Evolutionary conservation across 306 rosid genomes (phyloP).

Genomic region (Cercis canadensis): DNA sequence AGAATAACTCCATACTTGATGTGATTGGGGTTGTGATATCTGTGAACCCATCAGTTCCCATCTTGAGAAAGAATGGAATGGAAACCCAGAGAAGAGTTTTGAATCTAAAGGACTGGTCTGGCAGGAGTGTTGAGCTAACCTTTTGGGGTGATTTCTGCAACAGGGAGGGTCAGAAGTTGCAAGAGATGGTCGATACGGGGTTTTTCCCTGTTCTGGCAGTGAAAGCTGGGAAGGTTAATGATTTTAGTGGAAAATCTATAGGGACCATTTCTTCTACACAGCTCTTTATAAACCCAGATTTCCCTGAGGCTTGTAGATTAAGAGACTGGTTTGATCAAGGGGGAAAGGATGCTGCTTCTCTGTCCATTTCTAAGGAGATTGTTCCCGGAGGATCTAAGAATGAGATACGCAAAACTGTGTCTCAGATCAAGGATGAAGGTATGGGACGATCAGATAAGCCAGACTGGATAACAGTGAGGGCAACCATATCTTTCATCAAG

Average conservation of each 20-base stretch:
- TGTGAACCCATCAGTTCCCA: slow-evolving; percentile 88
- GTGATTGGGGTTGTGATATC: slow-evolving; percentile 79
- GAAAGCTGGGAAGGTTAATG: slow-evolving; percentile 89
- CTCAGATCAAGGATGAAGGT: slow-evolving; percentile 96
- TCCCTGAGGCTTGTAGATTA: slow-evolving; percentile 67
- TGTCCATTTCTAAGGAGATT: slow-evolving; percentile 80
- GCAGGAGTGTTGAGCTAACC: slow-evolving; percentile 82
- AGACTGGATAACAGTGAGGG: slow-evolving; percentile 90
- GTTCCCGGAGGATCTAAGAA: slow-evolving; percentile 68
- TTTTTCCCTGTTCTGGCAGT: slow-evolving; percentile 80
- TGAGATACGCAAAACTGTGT: slow-evolving; percentile 83
- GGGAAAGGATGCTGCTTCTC: slow-evolving; percentile 70
- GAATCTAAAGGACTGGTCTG: slow-evolving; percentile 82
- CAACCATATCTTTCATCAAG: slow-evolving; percentile 83
- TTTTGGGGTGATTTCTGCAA: slow-evolving; percentile 98
- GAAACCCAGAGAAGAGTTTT: slow-evolving; percentile 90
- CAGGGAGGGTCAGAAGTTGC: slow-evolving; percentile 88
- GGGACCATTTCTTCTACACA: slow-evolving; percentile 91
- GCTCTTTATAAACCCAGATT: slow-evolving; percentile 86
- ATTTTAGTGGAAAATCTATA: slow-evolving; percentile 89
- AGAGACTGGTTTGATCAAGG: slow-evolving; percentile 84
- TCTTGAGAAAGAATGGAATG: slow-evolving; percentile 97
- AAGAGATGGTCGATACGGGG: slow-evolving; percentile 71
- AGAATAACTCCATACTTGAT: slow-evolving; percentile 79
- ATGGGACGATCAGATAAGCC: slow-evolving; percentile 93